Percentiles rank a stretch among this genome's conserved stretches.
phyloP scores from a whole-genome alignment of 352 stramenopile species.

The Aphanomyces stellatus region DNA sequence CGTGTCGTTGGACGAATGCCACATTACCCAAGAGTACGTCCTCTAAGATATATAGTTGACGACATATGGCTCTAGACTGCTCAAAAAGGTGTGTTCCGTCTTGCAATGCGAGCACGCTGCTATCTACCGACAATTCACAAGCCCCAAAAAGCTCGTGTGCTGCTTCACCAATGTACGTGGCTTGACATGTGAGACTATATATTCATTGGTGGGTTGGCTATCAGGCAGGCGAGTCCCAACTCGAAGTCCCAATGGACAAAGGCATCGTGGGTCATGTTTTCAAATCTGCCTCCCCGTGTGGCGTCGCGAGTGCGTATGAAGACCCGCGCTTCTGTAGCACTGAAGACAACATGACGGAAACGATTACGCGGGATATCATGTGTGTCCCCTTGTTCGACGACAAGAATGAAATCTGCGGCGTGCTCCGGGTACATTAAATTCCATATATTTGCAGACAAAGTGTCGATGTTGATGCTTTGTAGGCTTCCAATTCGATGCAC shows the following conservation, averaged over 20 bases:
- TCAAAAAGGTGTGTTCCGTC: constrained; percentile 45
- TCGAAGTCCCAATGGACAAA: constrained; percentile 64
- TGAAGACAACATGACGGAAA: constrained; percentile 56
- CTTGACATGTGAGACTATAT: constrained; percentile 33
- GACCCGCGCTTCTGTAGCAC: constrained; percentile 68
- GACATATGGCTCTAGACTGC: constrained; percentile 25
- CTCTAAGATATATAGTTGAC: too few species aligned
- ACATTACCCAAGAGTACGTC: constrained; percentile 24
- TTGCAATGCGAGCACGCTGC: constrained; percentile 65
- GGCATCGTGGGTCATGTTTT: constrained; percentile 49
- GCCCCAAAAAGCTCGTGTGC: constrained; percentile 20
- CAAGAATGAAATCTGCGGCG: constrained; percentile 47
- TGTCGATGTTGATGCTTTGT: too few species aligned
- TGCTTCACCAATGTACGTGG: constrained; percentile 23
- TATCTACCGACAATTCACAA: constrained; percentile 36
- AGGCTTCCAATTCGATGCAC: constrained; percentile 60
- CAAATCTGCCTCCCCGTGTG: constrained; percentile 45
- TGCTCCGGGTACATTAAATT: constrained; percentile 25
- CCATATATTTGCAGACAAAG: not conserved
- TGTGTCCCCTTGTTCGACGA: constrained; percentile 59
- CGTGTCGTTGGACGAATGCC: constrained; percentile 37
- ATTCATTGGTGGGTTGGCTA: constrained; percentile 24
- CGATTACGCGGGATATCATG: constrained; percentile 47
- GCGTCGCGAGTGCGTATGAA: constrained; percentile 55
- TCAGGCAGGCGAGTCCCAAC: constrained; percentile 35